phyloP scores from a whole-genome alignment of 2,329 filamentous ascomycete genomes.

The Cladorrhinum sp. region DNA sequence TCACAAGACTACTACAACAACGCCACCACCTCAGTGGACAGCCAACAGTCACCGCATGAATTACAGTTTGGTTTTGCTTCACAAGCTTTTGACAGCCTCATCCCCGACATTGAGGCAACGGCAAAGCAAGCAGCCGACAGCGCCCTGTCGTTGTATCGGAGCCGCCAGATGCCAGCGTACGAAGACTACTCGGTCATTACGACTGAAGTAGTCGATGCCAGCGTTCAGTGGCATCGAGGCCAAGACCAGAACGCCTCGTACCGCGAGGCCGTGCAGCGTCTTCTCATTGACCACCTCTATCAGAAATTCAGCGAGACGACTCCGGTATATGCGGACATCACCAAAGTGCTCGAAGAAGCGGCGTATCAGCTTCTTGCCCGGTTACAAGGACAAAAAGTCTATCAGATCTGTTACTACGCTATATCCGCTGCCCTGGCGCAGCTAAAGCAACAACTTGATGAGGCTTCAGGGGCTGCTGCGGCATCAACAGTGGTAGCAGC shows the following conservation, averaged over 20 bases:
- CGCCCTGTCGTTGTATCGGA: conserved; percentile 2
- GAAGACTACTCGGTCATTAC: conserved; percentile 2
- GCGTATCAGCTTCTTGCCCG: conserved; percentile 22
- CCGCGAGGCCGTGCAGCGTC: conserved; percentile 17
- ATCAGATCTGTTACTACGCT: conserved; percentile 14
- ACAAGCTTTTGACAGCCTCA: neutral
- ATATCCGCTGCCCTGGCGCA: conserved; percentile 9
- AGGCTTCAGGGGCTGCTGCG: neutral
- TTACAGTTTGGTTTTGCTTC: conserved; percentile 4
- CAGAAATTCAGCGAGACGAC: conserved; percentile 5
- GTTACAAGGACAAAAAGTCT: conserved; percentile 14
- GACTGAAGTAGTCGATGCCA: conserved; percentile 6
- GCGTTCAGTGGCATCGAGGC: conserved; percentile 24
- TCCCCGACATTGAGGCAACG: conserved; percentile 10
- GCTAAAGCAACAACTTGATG: conserved; percentile 1
- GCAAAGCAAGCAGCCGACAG: conserved; percentile 12
- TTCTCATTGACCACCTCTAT: conserved; percentile 13
- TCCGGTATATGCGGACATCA: neutral
- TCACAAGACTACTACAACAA: too few species aligned
- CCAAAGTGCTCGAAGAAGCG: conserved; percentile 17
- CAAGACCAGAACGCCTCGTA: neutral
- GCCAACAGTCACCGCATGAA: neutral
- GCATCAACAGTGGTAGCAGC: neutral
- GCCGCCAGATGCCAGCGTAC: neutral
- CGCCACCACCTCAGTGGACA: neutral